Evolutionary conservation across 208 protist genomes (phyloP).

Genomic region (Endotrypanum monterogeii): DNA sequence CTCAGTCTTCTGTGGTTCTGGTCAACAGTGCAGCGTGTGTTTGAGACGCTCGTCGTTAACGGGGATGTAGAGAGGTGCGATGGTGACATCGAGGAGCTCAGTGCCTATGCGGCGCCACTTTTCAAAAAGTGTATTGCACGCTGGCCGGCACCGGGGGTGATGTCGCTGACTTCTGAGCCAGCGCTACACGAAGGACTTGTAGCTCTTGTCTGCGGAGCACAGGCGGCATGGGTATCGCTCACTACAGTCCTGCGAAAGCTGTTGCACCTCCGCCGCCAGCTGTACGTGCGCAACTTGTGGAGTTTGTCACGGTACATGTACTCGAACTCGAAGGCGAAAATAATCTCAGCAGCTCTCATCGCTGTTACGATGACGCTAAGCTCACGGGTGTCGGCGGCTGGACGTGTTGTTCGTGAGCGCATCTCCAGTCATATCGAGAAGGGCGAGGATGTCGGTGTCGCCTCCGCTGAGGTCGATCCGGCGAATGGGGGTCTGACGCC

Average conservation of each 20-base stretch:
- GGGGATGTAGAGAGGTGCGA: conserved; percentile 50
- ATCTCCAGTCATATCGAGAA: conserved; percentile 29
- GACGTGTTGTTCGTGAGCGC: conserved; percentile 37
- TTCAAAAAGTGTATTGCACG: conserved; percentile 42
- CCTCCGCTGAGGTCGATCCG: no score
- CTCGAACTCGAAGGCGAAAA: conserved; percentile 37
- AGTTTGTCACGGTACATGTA: conserved; percentile 54
- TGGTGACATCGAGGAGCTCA: conserved; percentile 43
- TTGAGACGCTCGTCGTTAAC: conserved; percentile 39
- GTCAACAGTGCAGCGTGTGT: conserved; percentile 42
- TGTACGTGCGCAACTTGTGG: conserved; percentile 47
- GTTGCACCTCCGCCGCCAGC: conserved; percentile 22
- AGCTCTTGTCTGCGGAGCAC: conserved; percentile 30
- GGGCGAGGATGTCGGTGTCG: neutral
- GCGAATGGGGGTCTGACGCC: conserved; percentile 7
- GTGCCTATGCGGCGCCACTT: conserved; percentile 32
- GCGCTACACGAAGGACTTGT: conserved; percentile 24
- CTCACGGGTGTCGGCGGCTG: conserved; percentile 40
- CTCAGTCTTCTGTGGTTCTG: conserved; percentile 63
- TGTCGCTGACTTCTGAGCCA: conserved; percentile 14
- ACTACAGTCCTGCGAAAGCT: conserved; percentile 34
- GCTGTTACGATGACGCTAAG: conserved; percentile 46
- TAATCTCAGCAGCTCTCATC: conserved; percentile 44
- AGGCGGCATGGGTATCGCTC: conserved; percentile 39
- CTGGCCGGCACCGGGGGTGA: conserved; percentile 34